Conservation (phyloP, 2,329 filamentous ascomycete species). For the Fusarium hostae region DNA sequence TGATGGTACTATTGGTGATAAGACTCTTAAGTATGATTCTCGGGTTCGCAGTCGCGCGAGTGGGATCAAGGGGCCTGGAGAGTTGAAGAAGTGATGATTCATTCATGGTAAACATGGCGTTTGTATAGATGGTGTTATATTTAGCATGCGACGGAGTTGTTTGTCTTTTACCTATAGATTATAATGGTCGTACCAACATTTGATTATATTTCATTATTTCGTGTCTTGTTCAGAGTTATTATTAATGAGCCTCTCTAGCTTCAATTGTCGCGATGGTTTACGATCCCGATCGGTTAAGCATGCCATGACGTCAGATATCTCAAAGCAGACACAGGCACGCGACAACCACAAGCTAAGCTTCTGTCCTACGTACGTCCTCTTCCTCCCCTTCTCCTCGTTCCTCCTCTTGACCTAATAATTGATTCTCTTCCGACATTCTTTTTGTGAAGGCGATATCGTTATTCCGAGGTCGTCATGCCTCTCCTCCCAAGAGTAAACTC, state of each 20-base stretch:
- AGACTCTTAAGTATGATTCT: constrained; percentile 30
- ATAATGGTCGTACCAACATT: neutral
- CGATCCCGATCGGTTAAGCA: constrained; percentile 21
- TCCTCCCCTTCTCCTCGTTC: neutral
- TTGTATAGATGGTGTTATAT: neutral
- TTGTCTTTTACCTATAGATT: neutral
- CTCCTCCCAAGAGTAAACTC: constrained; percentile 25
- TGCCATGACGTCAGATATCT: constrained; percentile 27
- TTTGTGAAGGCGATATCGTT: neutral
- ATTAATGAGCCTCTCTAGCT: neutral
- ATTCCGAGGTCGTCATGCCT: constrained; percentile 31
- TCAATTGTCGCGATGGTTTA: neutral
- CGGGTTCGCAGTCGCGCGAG: constrained; percentile 36
- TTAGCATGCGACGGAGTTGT: neutral
- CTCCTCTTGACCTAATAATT: neutral
- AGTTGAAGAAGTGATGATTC: constrained; percentile 20
- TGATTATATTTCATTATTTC: neutral
- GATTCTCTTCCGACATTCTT: neutral
- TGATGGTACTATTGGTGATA: constrained; percentile 31
- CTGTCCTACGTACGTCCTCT: neutral
- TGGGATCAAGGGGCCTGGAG: constrained; percentile 30
- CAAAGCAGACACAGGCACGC: constrained; percentile 33
- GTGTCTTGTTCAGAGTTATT: neutral
- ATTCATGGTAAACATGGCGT: constrained; percentile 3
- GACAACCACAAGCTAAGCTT: constrained; percentile 1